These are phyloP conservation scores for Cyclotella kingstonii DNA, from an alignment of 108 stramenopile genomes.

Conservation along the genomic window DNA sequence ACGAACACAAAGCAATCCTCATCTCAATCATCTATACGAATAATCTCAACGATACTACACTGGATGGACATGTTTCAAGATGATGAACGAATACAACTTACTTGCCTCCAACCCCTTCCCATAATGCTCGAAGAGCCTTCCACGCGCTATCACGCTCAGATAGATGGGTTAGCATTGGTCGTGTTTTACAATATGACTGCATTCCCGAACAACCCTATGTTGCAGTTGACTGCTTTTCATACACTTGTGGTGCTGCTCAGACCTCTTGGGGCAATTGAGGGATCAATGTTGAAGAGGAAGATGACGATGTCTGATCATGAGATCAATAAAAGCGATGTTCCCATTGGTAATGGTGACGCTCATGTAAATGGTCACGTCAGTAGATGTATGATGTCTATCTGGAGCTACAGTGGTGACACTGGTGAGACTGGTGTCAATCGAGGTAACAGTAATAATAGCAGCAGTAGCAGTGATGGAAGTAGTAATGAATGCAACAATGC, in stretches of 20 bases:
- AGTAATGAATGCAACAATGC: not conserved
- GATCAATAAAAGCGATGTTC: too few species aligned
- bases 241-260: conserved; percentile 48
- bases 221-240: conserved; percentile 42
- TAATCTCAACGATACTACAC: conserved; percentile 16
- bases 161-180: conserved; percentile 27
- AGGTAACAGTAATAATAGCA: not conserved
- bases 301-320: not conserved
- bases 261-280: conserved; percentile 50
- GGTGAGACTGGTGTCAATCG: not conserved
- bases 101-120: conserved; percentile 35
- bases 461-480: not conserved
- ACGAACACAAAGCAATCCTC: not conserved
- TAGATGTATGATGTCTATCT: too few species aligned
- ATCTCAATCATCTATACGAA: not conserved
- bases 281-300: conserved; percentile 31
- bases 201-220: conserved; percentile 18
- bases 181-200: conserved; percentile 28
- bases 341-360: too few species aligned
- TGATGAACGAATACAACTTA: conserved; percentile 13
- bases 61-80: conserved; percentile 42
- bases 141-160: conserved; percentile 16
- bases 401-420: too few species aligned
- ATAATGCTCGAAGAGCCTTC: conserved; percentile 22
- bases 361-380: too few species aligned